Evolutionary conservation across 2,329 filamentous ascomycete genomes (phyloP).

Genomic region (Thyridium curvatum): DNA sequence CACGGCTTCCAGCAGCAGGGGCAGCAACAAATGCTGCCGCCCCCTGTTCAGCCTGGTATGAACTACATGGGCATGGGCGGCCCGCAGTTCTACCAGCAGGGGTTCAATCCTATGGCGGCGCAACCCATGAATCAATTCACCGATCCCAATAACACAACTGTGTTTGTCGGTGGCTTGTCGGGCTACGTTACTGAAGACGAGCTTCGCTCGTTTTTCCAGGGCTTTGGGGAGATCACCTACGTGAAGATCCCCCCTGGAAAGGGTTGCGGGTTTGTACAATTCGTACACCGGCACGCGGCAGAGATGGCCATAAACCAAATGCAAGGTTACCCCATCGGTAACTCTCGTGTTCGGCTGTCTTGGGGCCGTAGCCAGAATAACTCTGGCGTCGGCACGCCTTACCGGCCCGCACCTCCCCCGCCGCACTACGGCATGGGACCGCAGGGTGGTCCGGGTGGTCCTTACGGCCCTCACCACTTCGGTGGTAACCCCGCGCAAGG

Average conservation of each 20-base stretch:
- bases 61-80: slow-evolving; percentile 33
- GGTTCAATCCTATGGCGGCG: slow-evolving; percentile 20
- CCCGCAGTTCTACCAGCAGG: slow-evolving; percentile 29
- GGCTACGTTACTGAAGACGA: slow-evolving; percentile 99
- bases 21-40: slow-evolving; percentile 31
- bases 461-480: slow-evolving; percentile 40
- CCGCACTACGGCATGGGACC: slow-evolving; percentile 45
- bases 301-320: slow-evolving; percentile 99
- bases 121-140: slow-evolving; percentile 95
- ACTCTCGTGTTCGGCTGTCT: slow-evolving; percentile 93
- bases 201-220: slow-evolving; percentile 99
- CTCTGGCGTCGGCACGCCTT: slow-evolving; percentile 94
- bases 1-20: slow-evolving; percentile 21
- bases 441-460: slow-evolving; percentile 30
- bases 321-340: slow-evolving; percentile 98
- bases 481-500: slow-evolving; percentile 38
- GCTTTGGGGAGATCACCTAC: slow-evolving; percentile 98
- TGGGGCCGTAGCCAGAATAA: slow-evolving; percentile 99
- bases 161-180: slow-evolving; percentile 94
- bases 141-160: slow-evolving; percentile 98
- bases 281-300: slow-evolving; percentile 95
- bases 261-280: slow-evolving; percentile 98
- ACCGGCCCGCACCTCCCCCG: slow-evolving; percentile 77
- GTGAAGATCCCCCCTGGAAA: slow-evolving; percentile 99
- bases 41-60: slow-evolving; percentile 32